These are phyloP conservation scores for Hypoxylon sp. DNA, from an alignment of 2,329 filamentous ascomycete species.

Conservation along the genomic window DNA sequence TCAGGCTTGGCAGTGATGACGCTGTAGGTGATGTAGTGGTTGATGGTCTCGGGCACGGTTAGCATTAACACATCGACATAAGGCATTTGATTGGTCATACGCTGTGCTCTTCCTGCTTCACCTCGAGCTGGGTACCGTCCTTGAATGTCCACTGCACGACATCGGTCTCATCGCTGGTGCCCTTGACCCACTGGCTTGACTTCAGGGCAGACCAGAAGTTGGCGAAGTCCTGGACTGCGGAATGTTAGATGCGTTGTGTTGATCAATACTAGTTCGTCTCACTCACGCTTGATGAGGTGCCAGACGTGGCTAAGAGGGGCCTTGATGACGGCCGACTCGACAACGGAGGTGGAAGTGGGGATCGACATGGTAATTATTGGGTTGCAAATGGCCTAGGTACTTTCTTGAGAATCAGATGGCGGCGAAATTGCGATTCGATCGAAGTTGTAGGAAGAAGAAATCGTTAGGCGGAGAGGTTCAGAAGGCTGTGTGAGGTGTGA, in stretches of 20 bases:
- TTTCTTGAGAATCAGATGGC: background rate
- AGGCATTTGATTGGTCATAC: constrained; percentile 57
- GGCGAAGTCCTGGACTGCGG: constrained; percentile 70
- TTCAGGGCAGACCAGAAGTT: constrained; percentile 75
- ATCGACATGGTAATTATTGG: constrained; percentile 59
- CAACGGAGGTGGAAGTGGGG: constrained; percentile 75
- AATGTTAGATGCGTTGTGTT: background rate
- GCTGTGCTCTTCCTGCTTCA: constrained; percentile 82
- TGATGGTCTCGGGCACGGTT: constrained; percentile 65
- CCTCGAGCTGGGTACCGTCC: constrained; percentile 75
- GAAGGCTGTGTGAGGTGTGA: constrained; percentile 6
- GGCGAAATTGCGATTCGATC: background rate
- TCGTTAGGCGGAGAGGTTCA: background rate
- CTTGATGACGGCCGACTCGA: constrained; percentile 76
- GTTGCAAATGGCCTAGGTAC: constrained; percentile 1
- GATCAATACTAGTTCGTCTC: background rate
- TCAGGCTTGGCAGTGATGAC: constrained; percentile 75
- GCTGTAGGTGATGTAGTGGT: constrained; percentile 81
- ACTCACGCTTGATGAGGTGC: constrained; percentile 76
- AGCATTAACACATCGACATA: constrained; percentile 7
- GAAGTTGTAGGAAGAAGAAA: background rate
- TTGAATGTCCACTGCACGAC: constrained; percentile 78
- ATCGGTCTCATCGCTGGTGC: constrained; percentile 72
- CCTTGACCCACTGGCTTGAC: constrained; percentile 73
- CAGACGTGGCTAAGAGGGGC: constrained; percentile 75